Evolutionary conservation across 768 basidiomycete genomes (phyloP).

Genomic region (Xerocomus potaroensis): DNA sequence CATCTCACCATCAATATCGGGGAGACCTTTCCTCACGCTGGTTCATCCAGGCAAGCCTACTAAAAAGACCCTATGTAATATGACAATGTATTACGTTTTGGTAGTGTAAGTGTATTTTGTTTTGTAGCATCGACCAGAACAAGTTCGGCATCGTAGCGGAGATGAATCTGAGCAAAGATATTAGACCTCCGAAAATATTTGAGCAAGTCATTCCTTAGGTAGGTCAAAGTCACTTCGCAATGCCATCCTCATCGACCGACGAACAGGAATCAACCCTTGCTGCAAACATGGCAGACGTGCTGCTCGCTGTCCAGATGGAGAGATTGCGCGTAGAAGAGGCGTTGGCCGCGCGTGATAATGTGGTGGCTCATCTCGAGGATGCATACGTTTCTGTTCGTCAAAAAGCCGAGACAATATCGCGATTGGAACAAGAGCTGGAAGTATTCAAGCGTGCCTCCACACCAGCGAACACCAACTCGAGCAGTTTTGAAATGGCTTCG

Average conservation of each 20-base stretch:
- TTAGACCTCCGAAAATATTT: no score
- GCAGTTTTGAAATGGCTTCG: neutral
- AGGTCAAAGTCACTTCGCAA: no score
- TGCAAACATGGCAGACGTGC: slow-evolving; percentile 39
- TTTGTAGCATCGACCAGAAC: neutral
- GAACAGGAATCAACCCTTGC: slow-evolving; percentile 11
- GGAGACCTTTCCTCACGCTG: slow-evolving; percentile 1
- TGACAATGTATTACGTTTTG: no score
- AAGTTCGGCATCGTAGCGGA: neutral
- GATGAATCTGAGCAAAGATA: slow-evolving; percentile 4
- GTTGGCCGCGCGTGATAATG: slow-evolving; percentile 58
- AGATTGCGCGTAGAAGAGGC: slow-evolving; percentile 52
- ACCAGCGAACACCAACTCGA: slow-evolving; percentile 15
- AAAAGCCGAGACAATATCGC: slow-evolving; percentile 50
- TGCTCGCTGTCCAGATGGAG: slow-evolving; percentile 53
- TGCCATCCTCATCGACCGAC: neutral
- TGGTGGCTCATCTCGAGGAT: slow-evolving; percentile 52
- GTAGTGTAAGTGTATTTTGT: no score
- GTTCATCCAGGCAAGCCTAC: slow-evolving; percentile 11
- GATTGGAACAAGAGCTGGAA: slow-evolving; percentile 41
- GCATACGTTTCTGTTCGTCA: slow-evolving; percentile 59
- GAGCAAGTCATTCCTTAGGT: no score
- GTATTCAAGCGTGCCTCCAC: slow-evolving; percentile 20
- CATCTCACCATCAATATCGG: neutral
- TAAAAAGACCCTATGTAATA: no score